Base-by-base conservation (phyloP, 1,284 basidiomycete species). In the Rhodotorula mucilaginosa region DNA sequence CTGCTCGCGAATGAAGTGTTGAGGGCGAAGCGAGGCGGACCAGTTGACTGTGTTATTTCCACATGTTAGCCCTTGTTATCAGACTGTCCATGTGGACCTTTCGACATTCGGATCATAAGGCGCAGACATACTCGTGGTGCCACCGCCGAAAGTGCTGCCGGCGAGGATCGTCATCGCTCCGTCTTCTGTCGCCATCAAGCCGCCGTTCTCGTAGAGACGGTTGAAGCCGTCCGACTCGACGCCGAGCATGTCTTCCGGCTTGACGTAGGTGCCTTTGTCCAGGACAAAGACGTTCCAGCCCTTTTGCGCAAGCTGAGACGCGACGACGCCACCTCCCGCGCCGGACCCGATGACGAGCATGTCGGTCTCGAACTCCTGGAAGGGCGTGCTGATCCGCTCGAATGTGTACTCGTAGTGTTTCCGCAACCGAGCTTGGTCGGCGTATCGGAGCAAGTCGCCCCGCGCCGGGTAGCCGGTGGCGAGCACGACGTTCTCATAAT, bases 121-220 rank as follows among this genome's bases (percentile, higher is more conserved):
- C 18, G 16, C 1, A 0, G 16, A 44, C 70, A 58, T 39, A 72
- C 73, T 58, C 19, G 81, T 79, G 1, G 81, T 82, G 19, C 84
- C 84, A 7, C 84, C 84, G 10, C 84, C 84, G 39, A 83, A 83
- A 23, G 80, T 81, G 21, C 79, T 78, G 0, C 81, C 83, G 5
- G 81, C 81, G 6, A 85, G 75, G 31, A 84, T 67, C 60, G 79
- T 81, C 67, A 83, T 74, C 34, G 79, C 78, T 6, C 81, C 80
- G 58, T 81, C 79, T 59, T 83, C 81, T 31, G 79, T 80, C 18
- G 80, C 79, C 57, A 83, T 67, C 46, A 83, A 75, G 0, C 82
- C 83, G 21, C 79, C 79, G 6, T 74, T 73, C 69, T 84, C 82
- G 76, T 82, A 83, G 64, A 84, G 76, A 19, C 79, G 61, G 34